A percentile compares a stretch with the other conserved stretches of the same genome.
phyloP scores from a whole-genome alignment of 495 filamentous ascomycete species.

The Arthonia radiata region DNA sequence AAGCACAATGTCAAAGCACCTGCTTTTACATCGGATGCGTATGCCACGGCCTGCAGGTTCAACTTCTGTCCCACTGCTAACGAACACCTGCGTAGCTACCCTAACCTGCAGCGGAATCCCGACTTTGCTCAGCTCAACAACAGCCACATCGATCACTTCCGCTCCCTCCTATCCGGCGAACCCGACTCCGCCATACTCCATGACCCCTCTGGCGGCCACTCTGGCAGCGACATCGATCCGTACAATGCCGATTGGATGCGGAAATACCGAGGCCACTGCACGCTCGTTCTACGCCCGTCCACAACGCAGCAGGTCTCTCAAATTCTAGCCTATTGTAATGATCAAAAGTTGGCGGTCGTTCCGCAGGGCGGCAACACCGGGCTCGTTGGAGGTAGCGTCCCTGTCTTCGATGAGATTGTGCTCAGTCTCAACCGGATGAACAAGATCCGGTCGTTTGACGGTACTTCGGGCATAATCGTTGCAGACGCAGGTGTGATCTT shows the following conservation, averaged over 20 bases:
- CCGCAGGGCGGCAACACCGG: conserved; percentile 95
- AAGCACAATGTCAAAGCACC: too few relatives aligned
- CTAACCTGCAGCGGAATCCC: too few relatives aligned
- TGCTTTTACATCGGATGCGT: too few relatives aligned
- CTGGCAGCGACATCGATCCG: conserved; percentile 54
- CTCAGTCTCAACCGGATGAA: conserved; percentile 76
- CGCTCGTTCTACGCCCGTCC: conserved; percentile 63
- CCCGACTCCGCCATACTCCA: conserved; percentile 59
- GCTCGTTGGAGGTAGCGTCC: conserved; percentile 79
- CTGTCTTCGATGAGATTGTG: conserved; percentile 94
- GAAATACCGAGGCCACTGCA: conserved; percentile 82
- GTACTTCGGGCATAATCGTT: conserved; percentile 74
- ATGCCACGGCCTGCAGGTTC: too few relatives aligned
- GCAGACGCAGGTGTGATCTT: conserved; percentile 78
- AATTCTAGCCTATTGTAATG: conserved; percentile 81
- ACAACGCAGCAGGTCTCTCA: conserved; percentile 65
- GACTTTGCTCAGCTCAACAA: conserved; percentile 38
- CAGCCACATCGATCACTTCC: conserved; percentile 64
- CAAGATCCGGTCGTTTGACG: conserved; percentile 71
- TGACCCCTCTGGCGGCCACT: conserved; percentile 43
- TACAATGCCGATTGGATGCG: conserved; percentile 99
- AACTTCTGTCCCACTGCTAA: too few relatives aligned
- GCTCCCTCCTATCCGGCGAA: conserved; percentile 38
- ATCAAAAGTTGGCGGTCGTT: conserved; percentile 75
- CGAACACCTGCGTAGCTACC: too few relatives aligned